Conservation (phyloP, 192 early-diverging fungal genomes). For the Gaertneriomyces sp. region DNA sequence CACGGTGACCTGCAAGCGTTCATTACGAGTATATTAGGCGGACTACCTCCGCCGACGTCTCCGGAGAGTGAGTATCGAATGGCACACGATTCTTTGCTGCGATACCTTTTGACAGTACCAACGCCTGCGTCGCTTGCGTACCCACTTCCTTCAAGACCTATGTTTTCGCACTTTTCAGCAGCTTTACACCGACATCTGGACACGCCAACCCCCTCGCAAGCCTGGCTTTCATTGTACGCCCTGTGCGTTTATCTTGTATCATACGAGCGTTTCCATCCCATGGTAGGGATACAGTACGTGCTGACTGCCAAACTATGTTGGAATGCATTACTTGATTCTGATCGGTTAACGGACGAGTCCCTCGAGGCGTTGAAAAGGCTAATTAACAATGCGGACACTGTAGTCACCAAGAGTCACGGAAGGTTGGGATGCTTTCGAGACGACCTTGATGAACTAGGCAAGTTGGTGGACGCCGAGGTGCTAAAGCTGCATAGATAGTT, state of each 20-base stretch:
- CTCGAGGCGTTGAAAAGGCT: too few relatives aligned
- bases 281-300: conserved; percentile 44
- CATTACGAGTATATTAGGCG: neutral
- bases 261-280: conserved; percentile 49
- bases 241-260: conserved; percentile 45
- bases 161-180: conserved; percentile 37
- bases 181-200: conserved; percentile 44
- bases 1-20: neutral
- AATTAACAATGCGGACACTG: too few relatives aligned
- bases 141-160: conserved; percentile 22
- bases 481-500: too few relatives aligned
- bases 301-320: conserved; percentile 46
- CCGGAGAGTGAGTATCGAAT: neutral
- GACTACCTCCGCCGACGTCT: neutral
- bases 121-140: neutral
- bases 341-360: too few relatives aligned
- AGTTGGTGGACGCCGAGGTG: too few relatives aligned
- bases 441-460: too few relatives aligned
- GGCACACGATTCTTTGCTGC: conserved; percentile 8
- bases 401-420: too few relatives aligned
- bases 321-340: conserved; percentile 23
- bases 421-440: too few relatives aligned
- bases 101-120: neutral
- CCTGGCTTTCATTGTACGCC: conserved; percentile 43
- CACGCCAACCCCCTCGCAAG: conserved; percentile 31